Evolutionary conservation across 2,329 filamentous ascomycete genomes (phyloP).

Genomic region (Colletotrichum costaricense): DNA sequence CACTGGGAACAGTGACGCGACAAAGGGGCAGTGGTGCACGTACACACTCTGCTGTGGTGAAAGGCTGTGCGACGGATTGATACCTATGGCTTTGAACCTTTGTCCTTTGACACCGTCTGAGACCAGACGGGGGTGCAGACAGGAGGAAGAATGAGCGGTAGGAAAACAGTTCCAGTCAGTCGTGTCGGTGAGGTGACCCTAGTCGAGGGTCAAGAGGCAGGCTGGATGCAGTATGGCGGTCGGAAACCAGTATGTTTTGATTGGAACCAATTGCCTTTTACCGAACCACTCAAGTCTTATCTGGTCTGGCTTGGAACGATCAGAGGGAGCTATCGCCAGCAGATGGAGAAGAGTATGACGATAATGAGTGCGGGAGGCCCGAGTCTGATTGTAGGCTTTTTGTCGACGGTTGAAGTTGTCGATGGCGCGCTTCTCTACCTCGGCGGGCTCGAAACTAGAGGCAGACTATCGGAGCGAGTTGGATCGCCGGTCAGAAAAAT

Average conservation of each 20-base stretch:
- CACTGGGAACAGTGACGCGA: conserved; percentile 25
- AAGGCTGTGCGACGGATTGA: conserved; percentile 23
- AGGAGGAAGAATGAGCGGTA: conserved; percentile 1
- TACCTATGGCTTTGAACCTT: conserved; percentile 17
- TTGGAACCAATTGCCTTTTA: conserved; percentile 7
- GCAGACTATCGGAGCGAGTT: conserved; percentile 28
- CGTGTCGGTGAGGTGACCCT: conserved; percentile 7
- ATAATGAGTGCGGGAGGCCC: conserved; percentile 16
- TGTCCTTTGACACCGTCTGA: conserved; percentile 20
- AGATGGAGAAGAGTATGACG: conserved; percentile 2
- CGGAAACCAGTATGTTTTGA: conserved; percentile 2
- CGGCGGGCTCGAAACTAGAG: conserved; percentile 25
- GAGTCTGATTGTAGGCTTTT: conserved; percentile 7
- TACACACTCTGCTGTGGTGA: conserved; percentile 30
- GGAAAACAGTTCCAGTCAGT: conserved; percentile 12
- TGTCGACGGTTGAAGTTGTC: conserved; percentile 7
- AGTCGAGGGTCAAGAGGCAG: conserved; percentile 16
- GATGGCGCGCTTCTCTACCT: conserved; percentile 23
- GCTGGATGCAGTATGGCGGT: conserved; percentile 11
- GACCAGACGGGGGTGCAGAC: conserved; percentile 21
- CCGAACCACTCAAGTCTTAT: conserved; percentile 15
- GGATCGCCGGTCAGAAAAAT: conserved; percentile 25
- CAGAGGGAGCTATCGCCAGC: background rate
- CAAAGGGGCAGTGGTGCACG: conserved; percentile 23
- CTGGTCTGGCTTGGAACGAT: background rate